Evolutionary conservation across 139 green algal genomes (phyloP), one percentile per base, ranked within the genome.

Genomic region (Tetradesmus lagerheimii): DNA sequence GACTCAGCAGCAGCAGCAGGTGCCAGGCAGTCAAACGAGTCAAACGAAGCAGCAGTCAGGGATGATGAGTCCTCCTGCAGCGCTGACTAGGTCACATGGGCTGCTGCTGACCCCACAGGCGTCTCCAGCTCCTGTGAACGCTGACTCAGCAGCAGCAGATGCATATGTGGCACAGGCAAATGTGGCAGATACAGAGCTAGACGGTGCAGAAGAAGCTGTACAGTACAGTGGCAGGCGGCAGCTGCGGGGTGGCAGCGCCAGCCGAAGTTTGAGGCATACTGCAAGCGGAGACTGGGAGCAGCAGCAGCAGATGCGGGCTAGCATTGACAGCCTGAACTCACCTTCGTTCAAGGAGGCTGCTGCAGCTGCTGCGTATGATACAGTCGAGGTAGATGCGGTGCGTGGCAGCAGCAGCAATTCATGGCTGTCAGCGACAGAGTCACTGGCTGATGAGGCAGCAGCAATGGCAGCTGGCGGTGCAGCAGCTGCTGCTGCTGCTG

Each of bases 251-350:
- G 20, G 50, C 47, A 47, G 80, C 80, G 31, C 18, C 43, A 74
- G 80, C 80, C 23, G 29, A 31, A 43, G 16, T 15, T 41, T 85
- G 41, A 39, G 20, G 79, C 79, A 39, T 8, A 85, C 39, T 35
- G 23, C 81, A 53, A 45, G 47, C 25, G 38, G 57, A 45, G 27
- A 5, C 81, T 45, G 47, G 37, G 47, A 45, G 53, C 50, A 53
- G 35, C 57, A 71, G 57, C 57, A 71, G 57, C 57, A 71, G 57
- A 71, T n/a, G 71, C 71, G 71, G 1, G 71, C 71, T 25, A 79
- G 71, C 71, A 79, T 37, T 39, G 83, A 80, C 38, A 88, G 83
- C 64, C 71, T 88, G 64, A 80, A 80, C 64, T 80, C 64, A 1
- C 83, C 83, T 14, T 88, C 83, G 0, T 88, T 88, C 64, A 88